Percentiles rank a stretch among this genome's conserved stretches.
Evolutionary conservation across 169 alveolate genomes (phyloP).

Genomic region (Cryptosporidium felis): DNA sequence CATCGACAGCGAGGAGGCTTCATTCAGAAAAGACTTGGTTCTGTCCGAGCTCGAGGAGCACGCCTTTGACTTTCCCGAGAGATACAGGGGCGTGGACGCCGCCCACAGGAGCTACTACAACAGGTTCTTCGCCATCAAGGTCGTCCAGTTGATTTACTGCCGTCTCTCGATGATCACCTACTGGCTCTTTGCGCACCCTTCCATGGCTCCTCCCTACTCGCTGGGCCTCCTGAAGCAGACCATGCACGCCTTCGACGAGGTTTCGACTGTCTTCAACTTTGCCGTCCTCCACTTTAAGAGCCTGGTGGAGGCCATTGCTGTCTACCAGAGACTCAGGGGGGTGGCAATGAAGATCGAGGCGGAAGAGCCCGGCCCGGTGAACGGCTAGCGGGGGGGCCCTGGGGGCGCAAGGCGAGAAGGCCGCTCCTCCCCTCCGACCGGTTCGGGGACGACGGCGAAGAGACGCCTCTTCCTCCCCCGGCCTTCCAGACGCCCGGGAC

Average conservation of each 20-base stretch:
- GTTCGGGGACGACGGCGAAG: too few species aligned
- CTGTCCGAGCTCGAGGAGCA: not conserved
- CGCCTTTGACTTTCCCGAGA: not conserved
- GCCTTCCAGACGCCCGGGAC: too few species aligned
- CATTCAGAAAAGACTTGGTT: slow-evolving; percentile 45
- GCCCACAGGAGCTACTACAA: slow-evolving; percentile 9
- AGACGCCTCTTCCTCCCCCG: too few species aligned
- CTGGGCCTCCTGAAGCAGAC: slow-evolving; percentile 49
- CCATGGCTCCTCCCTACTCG: slow-evolving; percentile 28
- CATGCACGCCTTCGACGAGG: slow-evolving; percentile 56
- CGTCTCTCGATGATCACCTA: slow-evolving; percentile 10
- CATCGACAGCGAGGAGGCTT: slow-evolving; percentile 36
- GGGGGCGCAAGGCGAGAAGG: too few species aligned
- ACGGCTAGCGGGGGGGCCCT: too few species aligned
- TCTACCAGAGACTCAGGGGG: not conserved
- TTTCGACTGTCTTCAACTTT: slow-evolving; percentile 11
- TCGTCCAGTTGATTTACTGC: not conserved
- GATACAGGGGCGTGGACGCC: not conserved
- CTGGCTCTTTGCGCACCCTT: slow-evolving; percentile 34
- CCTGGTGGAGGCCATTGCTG: slow-evolving; percentile 36
- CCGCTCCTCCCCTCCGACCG: too few species aligned
- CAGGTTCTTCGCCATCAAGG: not conserved
- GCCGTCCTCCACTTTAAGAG: not conserved
- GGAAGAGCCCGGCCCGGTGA: too few species aligned
- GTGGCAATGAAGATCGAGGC: too few species aligned